phyloP scores from a whole-genome alignment of 768 basidiomycete species.

The Ephemerocybe angulata region DNA sequence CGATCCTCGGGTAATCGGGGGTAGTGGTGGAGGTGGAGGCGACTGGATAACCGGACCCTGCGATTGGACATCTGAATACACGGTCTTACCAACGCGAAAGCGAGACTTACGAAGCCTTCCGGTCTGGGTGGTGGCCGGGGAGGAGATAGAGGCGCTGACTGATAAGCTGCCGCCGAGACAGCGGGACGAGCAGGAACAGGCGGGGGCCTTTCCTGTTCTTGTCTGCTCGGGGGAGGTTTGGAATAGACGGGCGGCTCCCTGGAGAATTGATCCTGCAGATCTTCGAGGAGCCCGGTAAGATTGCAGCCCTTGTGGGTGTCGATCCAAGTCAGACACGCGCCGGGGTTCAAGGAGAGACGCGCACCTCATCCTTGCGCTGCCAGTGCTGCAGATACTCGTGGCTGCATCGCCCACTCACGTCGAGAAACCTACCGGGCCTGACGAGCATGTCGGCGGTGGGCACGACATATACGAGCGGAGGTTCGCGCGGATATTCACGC shows the following conservation, averaged over 20 bases:
- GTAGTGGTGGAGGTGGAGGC: background rate
- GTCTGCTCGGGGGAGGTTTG: slow-evolving; percentile 43
- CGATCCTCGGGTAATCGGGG: background rate
- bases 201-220: slow-evolving; percentile 7
- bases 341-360: slow-evolving; percentile 22
- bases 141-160: slow-evolving; percentile 7
- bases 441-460: slow-evolving; percentile 91
- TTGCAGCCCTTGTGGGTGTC: slow-evolving; percentile 59
- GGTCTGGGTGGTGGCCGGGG: slow-evolving; percentile 37
- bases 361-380: slow-evolving; percentile 81
- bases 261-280: slow-evolving; percentile 81
- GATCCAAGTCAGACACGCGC: slow-evolving; percentile 10
- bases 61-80: no score
- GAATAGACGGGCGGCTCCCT: slow-evolving; percentile 86
- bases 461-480: slow-evolving; percentile 88
- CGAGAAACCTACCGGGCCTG: slow-evolving; percentile 68
- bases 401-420: slow-evolving; percentile 72
- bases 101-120: no score
- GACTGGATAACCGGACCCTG: no score
- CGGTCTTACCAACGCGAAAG: no score
- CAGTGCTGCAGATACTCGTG: slow-evolving; percentile 73
- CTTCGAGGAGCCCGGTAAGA: slow-evolving; percentile 68
- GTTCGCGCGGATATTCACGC: slow-evolving; percentile 73
- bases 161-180: background rate
- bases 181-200: slow-evolving; percentile 7